These are phyloP conservation scores for Diplotaxis tenuifolia DNA, from an alignment of 345 rosid genomes.

Conservation along the genomic window DNA sequence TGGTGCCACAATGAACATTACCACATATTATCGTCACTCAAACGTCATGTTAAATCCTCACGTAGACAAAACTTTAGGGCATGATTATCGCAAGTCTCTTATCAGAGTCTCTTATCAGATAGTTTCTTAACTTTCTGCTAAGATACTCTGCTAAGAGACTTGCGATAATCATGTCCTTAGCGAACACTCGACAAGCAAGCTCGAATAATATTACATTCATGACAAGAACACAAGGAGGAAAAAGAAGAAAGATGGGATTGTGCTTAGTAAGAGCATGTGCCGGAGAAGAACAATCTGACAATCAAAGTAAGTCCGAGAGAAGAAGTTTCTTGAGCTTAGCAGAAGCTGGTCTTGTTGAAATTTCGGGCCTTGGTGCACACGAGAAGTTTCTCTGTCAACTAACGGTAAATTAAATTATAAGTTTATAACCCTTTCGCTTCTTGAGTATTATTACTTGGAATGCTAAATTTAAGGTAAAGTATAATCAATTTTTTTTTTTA, in stretches of 20 bases:
- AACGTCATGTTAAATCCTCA: conserved; percentile 13
- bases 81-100: too few relatives aligned
- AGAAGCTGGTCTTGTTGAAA: conserved; percentile 93
- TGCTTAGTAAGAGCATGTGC: conserved; percentile 33
- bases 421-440: not conserved
- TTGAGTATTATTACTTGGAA: not conserved
- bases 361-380: conserved; percentile 73
- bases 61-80: conserved; percentile 12
- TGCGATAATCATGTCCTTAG: too few relatives aligned
- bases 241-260: conserved; percentile 20
- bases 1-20: conserved; percentile 26
- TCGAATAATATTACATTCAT: conserved; percentile 11
- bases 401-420: conserved; percentile 49
- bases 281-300: conserved; percentile 38
- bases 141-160: too few relatives aligned
- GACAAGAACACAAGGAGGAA: conserved; percentile 9
- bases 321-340: conserved; percentile 62
- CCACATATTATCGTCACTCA: conserved; percentile 9
- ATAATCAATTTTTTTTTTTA: not conserved
- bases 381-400: conserved; percentile 82
- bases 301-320: conserved; percentile 40
- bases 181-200: conserved; percentile 15
- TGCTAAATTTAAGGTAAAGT: not conserved
- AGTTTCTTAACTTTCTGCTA: too few relatives aligned
- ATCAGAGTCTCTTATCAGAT: too few relatives aligned